Percentiles rank a stretch among this genome's conserved stretches.
Evolutionary conservation across 2,329 filamentous ascomycete species (phyloP).

Genomic region (Diaporthe vexans): DNA sequence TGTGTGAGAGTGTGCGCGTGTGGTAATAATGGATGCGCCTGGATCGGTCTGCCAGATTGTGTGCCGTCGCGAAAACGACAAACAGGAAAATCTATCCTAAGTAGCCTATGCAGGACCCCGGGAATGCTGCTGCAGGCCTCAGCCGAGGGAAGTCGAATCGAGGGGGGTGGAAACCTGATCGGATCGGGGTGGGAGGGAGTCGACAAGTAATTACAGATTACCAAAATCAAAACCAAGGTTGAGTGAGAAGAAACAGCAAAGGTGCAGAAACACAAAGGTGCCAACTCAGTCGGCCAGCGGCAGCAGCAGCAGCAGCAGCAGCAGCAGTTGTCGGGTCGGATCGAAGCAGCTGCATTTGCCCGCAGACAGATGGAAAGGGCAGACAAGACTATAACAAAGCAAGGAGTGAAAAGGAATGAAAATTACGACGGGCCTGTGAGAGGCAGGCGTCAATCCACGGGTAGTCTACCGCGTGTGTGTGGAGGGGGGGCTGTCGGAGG

Average conservation of each 20-base stretch:
- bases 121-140: background rate
- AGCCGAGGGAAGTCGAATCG: constrained; percentile 7
- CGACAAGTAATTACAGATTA: constrained; percentile 20
- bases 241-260: constrained; percentile 14
- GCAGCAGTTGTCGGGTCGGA: constrained; percentile 12
- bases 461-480: constrained; percentile 8
- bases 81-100: background rate
- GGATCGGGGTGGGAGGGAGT: background rate
- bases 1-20: background rate
- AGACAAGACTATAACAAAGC: constrained; percentile 14
- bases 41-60: constrained; percentile 4
- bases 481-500: background rate
- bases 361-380: background rate
- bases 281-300: constrained; percentile 19
- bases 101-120: background rate
- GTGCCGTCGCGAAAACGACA: constrained; percentile 12
- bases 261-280: background rate
- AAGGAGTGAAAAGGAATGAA: constrained; percentile 26
- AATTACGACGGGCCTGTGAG: constrained; percentile 20
- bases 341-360: constrained; percentile 28
- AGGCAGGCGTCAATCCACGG: constrained; percentile 18
- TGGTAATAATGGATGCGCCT: background rate
- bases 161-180: background rate
- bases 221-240: constrained; percentile 17
- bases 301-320: background rate